A percentile compares a stretch with the other conserved stretches of the same genome.
Conservation (phyloP, 495 filamentous ascomycete species). For the Hypomontagnella submonticulosa region DNA sequence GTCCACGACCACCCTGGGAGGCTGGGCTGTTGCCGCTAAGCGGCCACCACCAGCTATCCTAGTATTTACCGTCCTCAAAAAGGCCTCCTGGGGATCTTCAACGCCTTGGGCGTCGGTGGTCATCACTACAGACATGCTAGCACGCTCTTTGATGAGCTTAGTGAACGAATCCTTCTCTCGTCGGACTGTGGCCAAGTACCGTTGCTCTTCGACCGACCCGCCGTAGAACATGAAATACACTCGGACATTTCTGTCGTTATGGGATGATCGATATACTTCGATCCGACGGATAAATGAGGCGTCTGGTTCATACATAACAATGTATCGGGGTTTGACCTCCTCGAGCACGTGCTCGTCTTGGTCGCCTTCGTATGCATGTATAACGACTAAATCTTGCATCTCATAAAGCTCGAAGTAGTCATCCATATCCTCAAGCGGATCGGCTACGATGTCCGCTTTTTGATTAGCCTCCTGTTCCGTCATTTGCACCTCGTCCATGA, state of each 20-base stretch:
- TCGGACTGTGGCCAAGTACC: slow-evolving; percentile 87
- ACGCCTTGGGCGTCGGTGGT: slow-evolving; percentile 72
- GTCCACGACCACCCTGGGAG: slow-evolving; percentile 94
- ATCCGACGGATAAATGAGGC: slow-evolving; percentile 94
- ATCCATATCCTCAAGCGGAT: slow-evolving; percentile 88
- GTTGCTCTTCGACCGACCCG: slow-evolving; percentile 94
- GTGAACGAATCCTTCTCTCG: slow-evolving; percentile 96
- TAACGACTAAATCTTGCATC: slow-evolving; percentile 85
- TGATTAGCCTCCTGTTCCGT: slow-evolving; percentile 85
- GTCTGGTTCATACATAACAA: slow-evolving; percentile 99
- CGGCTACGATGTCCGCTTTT: slow-evolving; percentile 77
- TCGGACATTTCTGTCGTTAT: slow-evolving; percentile 85
- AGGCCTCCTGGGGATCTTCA: slow-evolving; percentile 90
- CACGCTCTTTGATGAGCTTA: slow-evolving; percentile 90
- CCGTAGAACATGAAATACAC: slow-evolving; percentile 98
- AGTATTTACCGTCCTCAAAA: slow-evolving; percentile 95
- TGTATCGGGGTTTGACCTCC: slow-evolving; percentile 90
- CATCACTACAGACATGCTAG: slow-evolving; percentile 89
- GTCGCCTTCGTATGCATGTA: slow-evolving; percentile 92
- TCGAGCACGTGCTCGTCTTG: slow-evolving; percentile 96
- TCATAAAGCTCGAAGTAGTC: slow-evolving; percentile 94
- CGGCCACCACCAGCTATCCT: slow-evolving; percentile 94
- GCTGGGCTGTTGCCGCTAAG: slow-evolving; percentile 85
- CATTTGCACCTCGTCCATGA: slow-evolving; percentile 74
- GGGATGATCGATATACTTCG: slow-evolving; percentile 95